Base-by-base conservation (phyloP, 164 flowering plant species). In the Annona cherimola region DNA sequence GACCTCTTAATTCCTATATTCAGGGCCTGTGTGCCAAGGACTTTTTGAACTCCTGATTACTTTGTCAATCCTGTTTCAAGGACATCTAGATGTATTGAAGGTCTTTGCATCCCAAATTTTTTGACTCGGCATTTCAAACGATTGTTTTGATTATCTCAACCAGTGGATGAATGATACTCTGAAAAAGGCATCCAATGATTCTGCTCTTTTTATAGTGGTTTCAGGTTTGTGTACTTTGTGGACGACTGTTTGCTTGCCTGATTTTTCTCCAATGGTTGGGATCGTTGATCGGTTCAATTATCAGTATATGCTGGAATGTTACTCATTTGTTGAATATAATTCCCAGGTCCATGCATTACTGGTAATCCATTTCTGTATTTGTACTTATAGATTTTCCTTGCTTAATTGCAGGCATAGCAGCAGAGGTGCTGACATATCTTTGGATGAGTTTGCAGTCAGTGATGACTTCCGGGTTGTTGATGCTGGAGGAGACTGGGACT, bases 401-500 rank as follows among this genome's bases (percentile, higher is more conserved):
- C 43, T 61, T 60, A 45, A 14, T 2, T 74, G 50, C 45, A 85
- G 93, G 84, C 81, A 68, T 71, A 82, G 75, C 63, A 74, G 76
- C 74, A 66, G 83, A 69, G 65, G 81, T 67, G 44, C 81, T 18
- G 59, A 72, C 74, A 68, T 62, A 19, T 9, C 76, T 45, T 68
- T 62, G 50, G 67, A 73, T 45, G 86, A 83, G 41, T 19, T 71
- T 50, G 40, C 74, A 16, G 50, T 73, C 63, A 73, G 70, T 39
- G 84, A 85, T 69, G 89, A 80, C 62, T 73, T 77, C 42, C 81
- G 88, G 75, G 82, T 74, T 42, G 77, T 71, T 9, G 88, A 83
- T 71, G 16, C 67, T 2, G 63, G 79, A 42, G 63, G 79, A 42
- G 86, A 86, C 61, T 81, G 86, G 89, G 88, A 81, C 43, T 77